Conservation (phyloP, 2,329 filamentous ascomycete species). For the Thermomyces lanuginosus region DNA sequence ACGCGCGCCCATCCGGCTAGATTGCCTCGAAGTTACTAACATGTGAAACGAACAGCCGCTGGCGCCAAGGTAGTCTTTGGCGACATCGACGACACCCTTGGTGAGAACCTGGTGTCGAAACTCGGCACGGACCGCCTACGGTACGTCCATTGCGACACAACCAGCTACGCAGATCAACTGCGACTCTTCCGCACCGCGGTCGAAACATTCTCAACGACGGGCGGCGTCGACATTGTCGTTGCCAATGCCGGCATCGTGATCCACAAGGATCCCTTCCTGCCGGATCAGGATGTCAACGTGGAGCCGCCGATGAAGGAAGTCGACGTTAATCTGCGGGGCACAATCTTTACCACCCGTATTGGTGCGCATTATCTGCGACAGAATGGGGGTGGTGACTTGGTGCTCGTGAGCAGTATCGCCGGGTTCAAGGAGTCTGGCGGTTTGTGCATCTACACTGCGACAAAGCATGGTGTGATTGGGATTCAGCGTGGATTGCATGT, state of each 20-base stretch:
- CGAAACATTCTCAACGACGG: conserved; percentile 9
- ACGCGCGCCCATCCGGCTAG: background rate
- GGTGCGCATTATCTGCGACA: conserved; percentile 10
- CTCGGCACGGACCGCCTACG: conserved; percentile 1
- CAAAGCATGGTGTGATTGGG: conserved; percentile 14
- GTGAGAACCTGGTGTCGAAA: conserved; percentile 1
- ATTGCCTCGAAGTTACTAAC: background rate
- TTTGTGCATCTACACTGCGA: conserved; percentile 10
- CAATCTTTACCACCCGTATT: conserved; percentile 10
- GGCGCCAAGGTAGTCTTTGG: conserved; percentile 7
- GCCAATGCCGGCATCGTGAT: conserved; percentile 11
- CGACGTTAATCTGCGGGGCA: conserved; percentile 10
- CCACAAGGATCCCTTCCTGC: conserved; percentile 9
- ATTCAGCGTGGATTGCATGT: conserved; percentile 11
- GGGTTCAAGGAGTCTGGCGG: conserved; percentile 11
- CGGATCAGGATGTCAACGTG: conserved; percentile 7
- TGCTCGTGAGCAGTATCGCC: conserved; percentile 11
- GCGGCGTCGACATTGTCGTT: conserved; percentile 12
- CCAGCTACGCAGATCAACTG: conserved; percentile 6
- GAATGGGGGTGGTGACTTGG: conserved; percentile 7
- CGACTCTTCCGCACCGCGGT: conserved; percentile 9
- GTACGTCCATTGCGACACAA: conserved; percentile 4
- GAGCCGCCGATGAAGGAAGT: conserved; percentile 10
- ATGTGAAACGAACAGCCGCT: conserved; percentile 4
- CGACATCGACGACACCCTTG: conserved; percentile 4